Percentiles rank a stretch among this genome's conserved stretches.
These are phyloP conservation scores for Sisymbrium irio DNA, from an alignment of 345 rosid species.

Conservation along the genomic window DNA sequence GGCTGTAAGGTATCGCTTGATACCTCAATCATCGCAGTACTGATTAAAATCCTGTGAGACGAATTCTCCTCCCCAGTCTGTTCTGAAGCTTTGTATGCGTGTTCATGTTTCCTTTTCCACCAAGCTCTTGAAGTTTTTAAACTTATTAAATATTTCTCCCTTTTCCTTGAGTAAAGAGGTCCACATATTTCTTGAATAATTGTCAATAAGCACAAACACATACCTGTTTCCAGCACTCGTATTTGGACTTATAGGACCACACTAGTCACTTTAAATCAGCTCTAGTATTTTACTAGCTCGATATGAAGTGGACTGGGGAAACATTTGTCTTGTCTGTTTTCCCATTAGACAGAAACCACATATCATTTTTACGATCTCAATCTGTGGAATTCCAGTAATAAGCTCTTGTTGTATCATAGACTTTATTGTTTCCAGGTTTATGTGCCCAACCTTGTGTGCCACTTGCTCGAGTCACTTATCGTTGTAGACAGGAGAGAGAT, in stretches of 20 bases:
- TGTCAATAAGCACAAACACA: not conserved
- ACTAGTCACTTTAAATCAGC: not conserved
- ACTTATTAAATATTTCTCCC: not conserved
- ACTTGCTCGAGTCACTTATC: no score
- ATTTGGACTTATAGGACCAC: not conserved
- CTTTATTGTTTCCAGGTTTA: no score
- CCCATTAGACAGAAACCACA: not conserved
- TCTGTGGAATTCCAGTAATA: no score
- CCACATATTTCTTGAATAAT: not conserved
- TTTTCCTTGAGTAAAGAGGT: not conserved
- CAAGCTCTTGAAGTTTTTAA: not conserved
- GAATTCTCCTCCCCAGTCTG: no score
- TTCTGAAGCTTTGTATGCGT: no score
- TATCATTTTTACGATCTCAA: no score
- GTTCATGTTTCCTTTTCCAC: not conserved
- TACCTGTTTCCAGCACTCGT: not conserved
- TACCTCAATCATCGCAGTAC: not conserved
- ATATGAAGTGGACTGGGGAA: not conserved
- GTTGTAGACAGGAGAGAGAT: no score
- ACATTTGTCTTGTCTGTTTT: not conserved
- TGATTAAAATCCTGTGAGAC: no score
- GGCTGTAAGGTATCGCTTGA: not conserved
- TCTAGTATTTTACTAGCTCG: not conserved
- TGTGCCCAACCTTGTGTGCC: no score
- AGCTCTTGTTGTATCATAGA: no score